Evolutionary conservation across 73 alveolate species (phyloP).

Genomic region (Breviolum minutum): DNA sequence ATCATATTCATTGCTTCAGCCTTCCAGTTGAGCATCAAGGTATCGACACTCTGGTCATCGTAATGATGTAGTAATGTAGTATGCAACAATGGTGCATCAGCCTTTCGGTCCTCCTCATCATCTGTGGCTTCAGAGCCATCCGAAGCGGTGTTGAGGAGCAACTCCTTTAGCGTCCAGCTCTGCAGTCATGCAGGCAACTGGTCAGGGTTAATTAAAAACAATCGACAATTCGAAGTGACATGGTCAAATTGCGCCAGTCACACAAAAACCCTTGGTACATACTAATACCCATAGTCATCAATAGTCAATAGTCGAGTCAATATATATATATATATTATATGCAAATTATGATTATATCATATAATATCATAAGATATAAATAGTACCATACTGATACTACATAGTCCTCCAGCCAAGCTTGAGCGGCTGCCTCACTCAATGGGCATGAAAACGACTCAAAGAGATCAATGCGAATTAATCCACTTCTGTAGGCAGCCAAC

Average conservation of each 20-base stretch:
- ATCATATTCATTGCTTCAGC: too few relatives aligned
- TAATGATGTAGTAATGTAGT: too few relatives aligned
- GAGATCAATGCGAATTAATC: neutral
- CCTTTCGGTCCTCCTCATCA: neutral
- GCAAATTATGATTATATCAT: too few relatives aligned
- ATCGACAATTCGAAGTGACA: too few relatives aligned
- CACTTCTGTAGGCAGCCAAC: neutral
- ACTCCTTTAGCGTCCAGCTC: neutral
- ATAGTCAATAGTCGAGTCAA: too few relatives aligned
- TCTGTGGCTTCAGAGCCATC: constrained; percentile 36
- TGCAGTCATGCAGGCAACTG: too few relatives aligned
- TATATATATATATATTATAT: too few relatives aligned
- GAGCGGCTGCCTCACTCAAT: constrained; percentile 56
- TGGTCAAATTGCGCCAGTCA: neutral
- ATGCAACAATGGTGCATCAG: too few relatives aligned
- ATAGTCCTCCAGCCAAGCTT: constrained; percentile 87
- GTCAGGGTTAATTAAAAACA: too few relatives aligned
- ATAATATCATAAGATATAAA: too few relatives aligned
- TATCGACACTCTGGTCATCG: too few relatives aligned
- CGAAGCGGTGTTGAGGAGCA: constrained; percentile 9
- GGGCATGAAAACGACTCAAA: neutral
- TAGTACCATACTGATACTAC: neutral
- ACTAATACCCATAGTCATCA: neutral
- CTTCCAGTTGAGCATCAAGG: too few relatives aligned
- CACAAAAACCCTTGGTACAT: neutral